Evolutionary conservation across 1,284 basidiomycete genomes (phyloP), one percentile per base, ranked within the genome.

Genomic region (Apiotrichum mycotoxinovorans): DNA sequence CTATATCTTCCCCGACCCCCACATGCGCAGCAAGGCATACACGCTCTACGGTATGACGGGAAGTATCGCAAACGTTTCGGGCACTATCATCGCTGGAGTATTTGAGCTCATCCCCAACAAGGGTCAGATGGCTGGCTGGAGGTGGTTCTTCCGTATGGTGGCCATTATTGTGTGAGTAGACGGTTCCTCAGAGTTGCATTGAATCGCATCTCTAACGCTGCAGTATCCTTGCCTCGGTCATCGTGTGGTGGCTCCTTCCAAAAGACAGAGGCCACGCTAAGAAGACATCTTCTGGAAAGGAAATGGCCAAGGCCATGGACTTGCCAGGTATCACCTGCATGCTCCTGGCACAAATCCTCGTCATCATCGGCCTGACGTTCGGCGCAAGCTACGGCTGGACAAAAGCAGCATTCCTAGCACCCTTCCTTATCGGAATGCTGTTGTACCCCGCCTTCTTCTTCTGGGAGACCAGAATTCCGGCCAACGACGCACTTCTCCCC

Each of bases 111-210:
- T 76, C 68, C 49, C 69, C 60, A 52, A 66, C 60, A 43, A 56
- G 14, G 63, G 76, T 41, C 62, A 73, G 60, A 63, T 75, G 66
- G 48, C 68, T 37, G 38, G 61, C 50, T 66, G 72, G 72, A 41
- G 64, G 20, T 67, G 76, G 75, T 71, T 78, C 71, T 68, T 79
- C 67, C 41, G 70, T 47, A 27, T 77, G 64, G 26, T 76, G 59
- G 56, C 77, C 55, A 52, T 68, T 55, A 11, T 55, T 11, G 11
- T n/a, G 46, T 48, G 23, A 35, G 46, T 48, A n/a, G n/a, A n/a
- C n/a, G n/a, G n/a, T n/a, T n/a, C 14, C 41, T 43, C 14, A 43
- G 12, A 20, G 10, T 1, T 20, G 25, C 12, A 38, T 60, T 30
- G 56, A 53, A 4, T 50, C 51, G 2, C 51, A 56, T 3, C 25